Conservation (phyloP, 2,329 filamentous ascomycete species). For the Stenocarpella maydis region DNA sequence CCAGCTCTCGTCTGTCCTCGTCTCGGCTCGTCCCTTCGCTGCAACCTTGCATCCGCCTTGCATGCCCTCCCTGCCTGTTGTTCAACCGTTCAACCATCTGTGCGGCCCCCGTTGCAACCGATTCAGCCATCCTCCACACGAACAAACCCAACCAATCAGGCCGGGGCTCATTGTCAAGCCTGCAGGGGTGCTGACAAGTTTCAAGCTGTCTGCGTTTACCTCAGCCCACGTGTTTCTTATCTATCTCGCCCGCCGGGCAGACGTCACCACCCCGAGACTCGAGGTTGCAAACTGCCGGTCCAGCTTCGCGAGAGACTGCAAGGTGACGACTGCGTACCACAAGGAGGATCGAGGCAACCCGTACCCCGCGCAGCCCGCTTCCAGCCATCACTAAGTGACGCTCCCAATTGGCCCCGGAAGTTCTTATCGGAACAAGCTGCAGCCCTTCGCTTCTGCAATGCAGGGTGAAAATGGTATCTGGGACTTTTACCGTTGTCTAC, state of each 20-base stretch:
- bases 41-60: neutral
- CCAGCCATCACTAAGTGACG: neutral
- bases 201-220: neutral
- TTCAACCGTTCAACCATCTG: neutral
- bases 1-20: neutral
- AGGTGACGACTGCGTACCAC: neutral
- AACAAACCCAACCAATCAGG: neutral
- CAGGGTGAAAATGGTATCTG: neutral
- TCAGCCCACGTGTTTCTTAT: neutral
- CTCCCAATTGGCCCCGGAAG: neutral
- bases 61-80: neutral
- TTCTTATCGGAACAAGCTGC: neutral
- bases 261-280: neutral
- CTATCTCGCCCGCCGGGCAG: neutral
- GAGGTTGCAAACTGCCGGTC: neutral
- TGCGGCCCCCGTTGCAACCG: neutral
- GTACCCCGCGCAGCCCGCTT: neutral
- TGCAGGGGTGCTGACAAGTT: neutral
- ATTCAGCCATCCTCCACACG: no score
- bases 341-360: constrained; percentile 11
- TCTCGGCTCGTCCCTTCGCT: constrained; percentile 32
- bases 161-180: neutral
- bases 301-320: neutral
- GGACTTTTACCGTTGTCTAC: neutral
- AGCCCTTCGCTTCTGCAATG: constrained; percentile 8